Base-by-base conservation (phyloP, 345 rosid genomes). In the Iberis pinnata region DNA sequence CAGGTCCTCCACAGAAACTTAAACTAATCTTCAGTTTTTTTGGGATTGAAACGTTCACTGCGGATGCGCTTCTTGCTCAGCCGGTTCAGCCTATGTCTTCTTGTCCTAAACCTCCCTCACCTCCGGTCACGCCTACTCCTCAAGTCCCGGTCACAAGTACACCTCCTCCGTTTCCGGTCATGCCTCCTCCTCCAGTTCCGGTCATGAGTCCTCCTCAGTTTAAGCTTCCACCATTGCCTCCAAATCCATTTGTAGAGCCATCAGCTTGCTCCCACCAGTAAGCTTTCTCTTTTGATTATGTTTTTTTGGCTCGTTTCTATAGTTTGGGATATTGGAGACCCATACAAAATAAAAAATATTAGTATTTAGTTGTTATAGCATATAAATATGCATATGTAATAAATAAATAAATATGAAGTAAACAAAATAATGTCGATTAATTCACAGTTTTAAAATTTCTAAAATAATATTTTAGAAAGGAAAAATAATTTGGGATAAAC, bases 261-360 rank as follows among this genome's bases (percentile, higher is more conserved):
- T 84, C 96, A 6, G 93, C 93, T 25, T 92, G 96, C 59, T 57
- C 93, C 8, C 76, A 84, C 60, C 75, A 75, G 96, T 82, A 77
- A 82, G 95, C 73, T 44, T 41, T 17, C 39, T 7, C 61, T 13
- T 58, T n/a, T n/a, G n/a, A n/a, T n/a, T n/a, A n/a, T n/a, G n/a
- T n/a, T n/a, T 29, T 9, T 1, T 18, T 27, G 9, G 5, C 10
- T 4, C 56, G 15, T 16, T 49, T 49, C 19, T 43, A 25, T 9
- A 11, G 5, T n/a, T n/a, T n/a, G n/a, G n/a, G n/a, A n/a, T n/a
- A n/a, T n/a, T n/a, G n/a, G n/a, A n/a, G n/a, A n/a, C n/a, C n/a
- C n/a, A n/a, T n/a, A n/a, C n/a, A n/a, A n/a, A n/a, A n/a, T n/a
- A n/a, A n/a, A n/a, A n/a, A n/a, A n/a, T n/a, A n/a, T n/a, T n/a